Base-by-base conservation (phyloP, 345 rosid species). In the Hibiscus tridactylites region DNA sequence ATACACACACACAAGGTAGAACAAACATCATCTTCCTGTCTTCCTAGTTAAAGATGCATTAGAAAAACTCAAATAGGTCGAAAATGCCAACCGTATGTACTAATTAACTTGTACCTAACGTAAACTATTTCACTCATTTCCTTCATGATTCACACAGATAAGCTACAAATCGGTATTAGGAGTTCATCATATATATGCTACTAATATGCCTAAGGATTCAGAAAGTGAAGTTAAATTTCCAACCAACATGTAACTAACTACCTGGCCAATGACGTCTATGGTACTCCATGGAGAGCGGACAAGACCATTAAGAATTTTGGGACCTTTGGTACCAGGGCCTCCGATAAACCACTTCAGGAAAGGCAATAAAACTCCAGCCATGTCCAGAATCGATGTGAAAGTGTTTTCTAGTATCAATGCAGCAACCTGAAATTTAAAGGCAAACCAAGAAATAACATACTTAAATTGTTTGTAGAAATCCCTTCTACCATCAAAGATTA, bases 261-360 rank as follows among this genome's bases (percentile, higher is more conserved):
- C 99, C 99, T 92, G 83, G 53, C 91, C 90, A 59, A 59, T 72
- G n/a, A 89, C 79, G 46, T 92, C 98, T 65, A 92, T 85, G 71
- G 98, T 95, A 69, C 78, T 90, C 99, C 99, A 95, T 13, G 98
- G 99, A 71, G 99, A 92, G 60, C 99, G 98, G 60, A 95, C 97
- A 67, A 95, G 79, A 85, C 85, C 89, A 79, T 95, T 95, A 71
- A 95, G 91, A 85, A 91, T 54, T 81, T 86, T 89, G 16, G 85
- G 90, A 82, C 92, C 89, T 81, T 89, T 92, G 44, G 96, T 71
- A 73, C 85, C 81, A 71, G 86, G 86, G 73, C 96, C 83, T 37
- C 99, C 99, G 77, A 95, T 92, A 84, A 95, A 88, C 96, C 92
- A 92, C 91, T 87, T 95, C 75, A 95, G 79, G 81, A 92, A 89